A percentile compares a stretch with the other conserved stretches of the same genome.
Conservation (phyloP, 2,329 filamentous ascomycete genomes). For the Penicillium aurantiogriseum region DNA sequence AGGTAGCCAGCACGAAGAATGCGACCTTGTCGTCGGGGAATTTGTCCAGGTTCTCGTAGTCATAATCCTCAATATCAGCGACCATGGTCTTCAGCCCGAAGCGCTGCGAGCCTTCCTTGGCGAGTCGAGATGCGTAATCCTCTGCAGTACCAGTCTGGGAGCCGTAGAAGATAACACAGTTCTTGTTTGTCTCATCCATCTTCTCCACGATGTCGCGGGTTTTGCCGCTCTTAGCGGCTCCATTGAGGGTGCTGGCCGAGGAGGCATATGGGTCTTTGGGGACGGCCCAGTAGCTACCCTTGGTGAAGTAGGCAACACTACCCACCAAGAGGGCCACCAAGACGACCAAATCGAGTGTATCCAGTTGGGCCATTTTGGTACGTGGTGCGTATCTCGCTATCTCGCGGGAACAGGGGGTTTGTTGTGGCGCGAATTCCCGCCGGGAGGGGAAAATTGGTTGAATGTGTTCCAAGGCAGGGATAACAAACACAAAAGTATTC, state of each 20-base stretch:
- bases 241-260: conserved; percentile 61
- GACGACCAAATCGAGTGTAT: conserved; percentile 92
- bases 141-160: conserved; percentile 98
- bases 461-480: background rate
- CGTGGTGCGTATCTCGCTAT: background rate
- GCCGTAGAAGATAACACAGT: conserved; percentile 97
- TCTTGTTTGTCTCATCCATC: conserved; percentile 92
- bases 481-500: background rate
- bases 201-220: conserved; percentile 92
- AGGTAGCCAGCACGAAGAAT: conserved; percentile 95
- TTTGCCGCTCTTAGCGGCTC: conserved; percentile 72
- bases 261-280: conserved; percentile 84
- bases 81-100: conserved; percentile 98
- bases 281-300: conserved; percentile 82
- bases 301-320: conserved; percentile 94
- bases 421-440: conserved; percentile 4
- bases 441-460: background rate
- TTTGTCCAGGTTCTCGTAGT: conserved; percentile 88
- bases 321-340: conserved; percentile 80
- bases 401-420: conserved; percentile 2
- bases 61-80: conserved; percentile 95
- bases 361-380: conserved; percentile 82
- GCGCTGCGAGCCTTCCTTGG: conserved; percentile 94
- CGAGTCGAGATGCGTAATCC: conserved; percentile 92
- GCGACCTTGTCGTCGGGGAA: conserved; percentile 87